Base-by-base conservation (phyloP, 2,329 filamentous ascomycete genomes). In the Xylariales sp. region DNA sequence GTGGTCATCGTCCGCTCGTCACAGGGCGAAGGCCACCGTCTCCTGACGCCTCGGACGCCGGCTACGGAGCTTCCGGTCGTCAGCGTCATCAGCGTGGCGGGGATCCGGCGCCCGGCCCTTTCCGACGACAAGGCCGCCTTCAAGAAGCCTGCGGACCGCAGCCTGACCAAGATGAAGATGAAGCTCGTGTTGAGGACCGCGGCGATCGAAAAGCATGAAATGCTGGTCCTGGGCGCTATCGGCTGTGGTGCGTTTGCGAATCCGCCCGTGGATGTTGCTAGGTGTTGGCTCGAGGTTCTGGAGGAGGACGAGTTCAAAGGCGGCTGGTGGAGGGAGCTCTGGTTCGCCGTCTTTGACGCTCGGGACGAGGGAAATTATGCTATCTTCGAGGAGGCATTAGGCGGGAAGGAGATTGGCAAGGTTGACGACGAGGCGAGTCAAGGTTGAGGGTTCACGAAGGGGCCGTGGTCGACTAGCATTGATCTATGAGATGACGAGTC, bases 231-330 rank as follows among this genome's bases (percentile, higher is more conserved):
- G 2, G 83, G 84, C 0, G 82, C 84, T 0, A 55, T 88, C 37
- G 84, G 84, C 0, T 88, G 83, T 51, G 84, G 83, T 3, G 80
- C 74, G 1, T 86, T 84, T 56, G 51, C 50, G 1, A 84, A 86
- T 55, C 84, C 84, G 7, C 68, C 69, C 0, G 60, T 64, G 22
- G 78, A 80, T 46, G 76, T 87, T n/a, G 81, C 77, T 2, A 45
- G 62, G 24, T 81, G 80, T 50, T 88, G 82, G 71, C 56, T 65
- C 20, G 73, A 80, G 51, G 79, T 85, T 24, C 61, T 86, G 41
- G 43, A 54, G 21, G 80, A 86, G 54, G 27, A 46, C 0, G 82
- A 87, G 61, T 85, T 84, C 48, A 51, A 60, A 28, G 77, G 78
- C 2, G 76, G 78, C 0, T 84, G 81, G 78, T 85, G 80, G 76